Evolutionary conservation across 768 basidiomycete species (phyloP).

Genomic region (Trichaptum fuscoviolaceum): DNA sequence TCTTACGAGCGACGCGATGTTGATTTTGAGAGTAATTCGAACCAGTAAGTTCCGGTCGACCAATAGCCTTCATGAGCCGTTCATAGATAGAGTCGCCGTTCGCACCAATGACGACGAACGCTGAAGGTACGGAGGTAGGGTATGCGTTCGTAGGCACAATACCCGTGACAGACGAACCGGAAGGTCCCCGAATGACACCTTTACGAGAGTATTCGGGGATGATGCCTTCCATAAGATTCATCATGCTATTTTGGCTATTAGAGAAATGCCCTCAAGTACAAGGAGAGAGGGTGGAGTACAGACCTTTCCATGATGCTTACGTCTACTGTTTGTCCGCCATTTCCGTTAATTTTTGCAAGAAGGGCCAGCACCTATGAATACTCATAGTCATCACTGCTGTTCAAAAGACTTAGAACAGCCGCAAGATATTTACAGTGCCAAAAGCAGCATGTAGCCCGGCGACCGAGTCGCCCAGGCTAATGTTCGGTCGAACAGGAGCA

Average conservation of each 20-base stretch:
- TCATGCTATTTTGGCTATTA: conserved; percentile 41
- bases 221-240: conserved; percentile 74
- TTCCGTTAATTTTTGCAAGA: conserved; percentile 37
- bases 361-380: conserved; percentile 51
- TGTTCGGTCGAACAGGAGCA: conserved; percentile 65
- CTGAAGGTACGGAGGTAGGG: conserved; percentile 37
- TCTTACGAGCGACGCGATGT: conserved; percentile 36
- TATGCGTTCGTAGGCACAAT: conserved; percentile 75
- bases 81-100: conserved; percentile 69
- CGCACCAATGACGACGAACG: conserved; percentile 65
- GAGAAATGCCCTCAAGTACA: neutral
- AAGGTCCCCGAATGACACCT: conserved; percentile 58
- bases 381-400: neutral
- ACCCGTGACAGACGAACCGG: conserved; percentile 69
- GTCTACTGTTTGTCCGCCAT: conserved; percentile 54
- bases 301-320: conserved; percentile 73
- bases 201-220: conserved; percentile 73
- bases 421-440: conserved; percentile 43
- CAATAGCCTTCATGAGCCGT: conserved; percentile 58
- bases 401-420: neutral
- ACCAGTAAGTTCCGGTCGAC: conserved; percentile 54
- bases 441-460: conserved; percentile 71
- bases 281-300: neutral
- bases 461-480: conserved; percentile 67
- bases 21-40: conserved; percentile 41